A percentile compares a stretch with the other conserved stretches of the same genome.
These are phyloP conservation scores for Gastrodia elata DNA, from an alignment of 106 monocot genomes.

Conservation along the genomic window DNA sequence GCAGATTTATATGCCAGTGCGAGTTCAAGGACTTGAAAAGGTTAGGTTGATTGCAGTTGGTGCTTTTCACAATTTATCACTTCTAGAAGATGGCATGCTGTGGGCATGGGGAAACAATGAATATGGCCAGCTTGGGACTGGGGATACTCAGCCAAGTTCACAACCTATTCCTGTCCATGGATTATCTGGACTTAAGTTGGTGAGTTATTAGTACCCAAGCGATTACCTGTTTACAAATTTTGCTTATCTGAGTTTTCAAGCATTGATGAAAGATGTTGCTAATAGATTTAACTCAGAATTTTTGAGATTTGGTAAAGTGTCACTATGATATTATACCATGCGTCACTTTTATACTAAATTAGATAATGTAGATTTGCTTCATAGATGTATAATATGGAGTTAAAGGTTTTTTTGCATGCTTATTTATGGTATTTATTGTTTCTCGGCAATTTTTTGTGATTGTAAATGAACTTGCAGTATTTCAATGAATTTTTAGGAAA, in stretches of 20 bases:
- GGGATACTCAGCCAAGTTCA: conserved; percentile 95
- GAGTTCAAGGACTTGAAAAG: conserved; percentile 85
- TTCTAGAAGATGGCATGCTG: conserved; percentile 62
- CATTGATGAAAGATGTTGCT: not conserved
- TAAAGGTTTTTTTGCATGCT: not conserved
- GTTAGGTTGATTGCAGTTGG: conserved; percentile 84
- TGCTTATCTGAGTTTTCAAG: not conserved
- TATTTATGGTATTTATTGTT: not conserved
- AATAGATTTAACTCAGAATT: not conserved
- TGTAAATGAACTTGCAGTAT: not conserved
- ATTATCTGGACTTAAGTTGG: conserved; percentile 70
- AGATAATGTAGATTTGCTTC: not conserved
- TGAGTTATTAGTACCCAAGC: conserved; percentile 16
- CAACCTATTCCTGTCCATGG: conserved; percentile 85
- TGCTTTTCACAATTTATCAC: conserved; percentile 96
- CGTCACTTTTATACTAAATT: not conserved
- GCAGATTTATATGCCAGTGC: conserved; percentile 88
- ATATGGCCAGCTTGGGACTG: conserved; percentile 95
- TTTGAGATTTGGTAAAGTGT: not conserved
- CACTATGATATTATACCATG: not conserved
- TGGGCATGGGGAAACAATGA: conserved; percentile 99
- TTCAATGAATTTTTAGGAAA: not conserved
- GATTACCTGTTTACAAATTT: not conserved
- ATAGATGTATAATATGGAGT: not conserved
- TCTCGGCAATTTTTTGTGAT: not conserved